Base-by-base conservation (phyloP, 2,329 filamentous ascomycete species). In the Huntiella savannae region DNA sequence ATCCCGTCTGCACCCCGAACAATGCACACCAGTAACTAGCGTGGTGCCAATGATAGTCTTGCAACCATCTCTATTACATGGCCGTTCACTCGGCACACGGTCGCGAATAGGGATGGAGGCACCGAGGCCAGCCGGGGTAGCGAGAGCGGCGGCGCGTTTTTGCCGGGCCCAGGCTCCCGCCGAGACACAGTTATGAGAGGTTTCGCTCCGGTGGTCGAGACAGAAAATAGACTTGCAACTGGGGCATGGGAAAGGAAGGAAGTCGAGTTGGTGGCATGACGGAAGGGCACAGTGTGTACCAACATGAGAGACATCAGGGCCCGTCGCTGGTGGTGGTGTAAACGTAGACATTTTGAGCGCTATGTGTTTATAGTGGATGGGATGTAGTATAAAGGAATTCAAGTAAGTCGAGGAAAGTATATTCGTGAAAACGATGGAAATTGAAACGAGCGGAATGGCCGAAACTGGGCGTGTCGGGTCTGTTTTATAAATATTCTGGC, bases 211-310 rank as follows among this genome's bases (percentile, higher is more conserved):
- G 68, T 98, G 91, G 59, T 96, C 88, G 53, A 93, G 80, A 61
- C 92, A 98, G 66, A 78, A 98, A 12, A 81, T 88, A 49, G 75
- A 73, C 52, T 61, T 73, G 65, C 91, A 98, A 54, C 82, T 91
- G 59, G 92, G 83, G 66, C 91, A 98, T 58, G 77, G 73, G 62
- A 96, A 96, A 3, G 91, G 91, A 4, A 98, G 75, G 62, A 98
- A 96, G 63, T 96, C 91, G 50, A 96, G 82, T 59, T 91, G 82
- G 59, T 87, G 81, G 69, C 91, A 98, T 69, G 85, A 92, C 53
- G 80, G 69, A 63, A 82, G 79, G 61, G 95, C 77, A 71, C 91
- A 98, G 67, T 95, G 87, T 51, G 75, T 75, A 62, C 91, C 91
- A 55, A 96, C 80, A 17, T 87, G 73, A 55, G 83, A 79, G 41